These are phyloP conservation scores for Phellinidium pouzarii DNA, from an alignment of 1,284 basidiomycete species.

Conservation along the genomic window DNA sequence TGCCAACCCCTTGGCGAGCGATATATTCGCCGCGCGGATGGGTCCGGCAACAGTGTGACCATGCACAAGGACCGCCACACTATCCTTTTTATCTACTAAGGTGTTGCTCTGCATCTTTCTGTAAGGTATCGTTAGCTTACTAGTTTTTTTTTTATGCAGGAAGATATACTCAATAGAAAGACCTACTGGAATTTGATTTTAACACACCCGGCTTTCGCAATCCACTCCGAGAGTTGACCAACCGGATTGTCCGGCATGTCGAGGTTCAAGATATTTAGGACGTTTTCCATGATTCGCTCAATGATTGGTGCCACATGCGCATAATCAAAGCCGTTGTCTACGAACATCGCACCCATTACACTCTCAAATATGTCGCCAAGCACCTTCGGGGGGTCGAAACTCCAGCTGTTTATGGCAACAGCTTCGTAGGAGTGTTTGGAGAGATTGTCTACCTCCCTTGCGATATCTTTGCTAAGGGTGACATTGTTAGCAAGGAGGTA, in stretches of 20 bases:
- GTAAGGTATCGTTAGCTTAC: background rate
- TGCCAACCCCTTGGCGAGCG: conserved; percentile 57
- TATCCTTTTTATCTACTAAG: conserved; percentile 40
- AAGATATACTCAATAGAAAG: background rate
- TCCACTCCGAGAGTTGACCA: conserved; percentile 58
- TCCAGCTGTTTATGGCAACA: conserved; percentile 66
- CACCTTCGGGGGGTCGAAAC: conserved; percentile 77
- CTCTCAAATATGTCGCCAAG: conserved; percentile 77
- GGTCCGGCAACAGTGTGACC: conserved; percentile 51
- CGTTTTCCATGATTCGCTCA: conserved; percentile 53
- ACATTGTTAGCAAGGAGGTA: conserved; percentile 63
- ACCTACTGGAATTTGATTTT: conserved; percentile 41
- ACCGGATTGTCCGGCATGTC: conserved; percentile 60
- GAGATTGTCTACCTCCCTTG: conserved; percentile 52
- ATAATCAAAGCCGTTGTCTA: conserved; percentile 73
- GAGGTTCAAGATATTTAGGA: conserved; percentile 50
- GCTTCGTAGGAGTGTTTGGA: conserved; percentile 47
- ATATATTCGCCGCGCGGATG: conserved; percentile 44
- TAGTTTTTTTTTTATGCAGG: background rate
- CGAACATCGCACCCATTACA: conserved; percentile 74
- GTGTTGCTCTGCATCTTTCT: conserved; percentile 45
- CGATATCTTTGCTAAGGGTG: conserved; percentile 60
- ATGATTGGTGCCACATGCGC: conserved; percentile 55
- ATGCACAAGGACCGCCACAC: conserved; percentile 52
- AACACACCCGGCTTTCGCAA: conserved; percentile 48